Base-by-base conservation (phyloP, 495 filamentous ascomycete species). In the Bryoglossum gracile region DNA sequence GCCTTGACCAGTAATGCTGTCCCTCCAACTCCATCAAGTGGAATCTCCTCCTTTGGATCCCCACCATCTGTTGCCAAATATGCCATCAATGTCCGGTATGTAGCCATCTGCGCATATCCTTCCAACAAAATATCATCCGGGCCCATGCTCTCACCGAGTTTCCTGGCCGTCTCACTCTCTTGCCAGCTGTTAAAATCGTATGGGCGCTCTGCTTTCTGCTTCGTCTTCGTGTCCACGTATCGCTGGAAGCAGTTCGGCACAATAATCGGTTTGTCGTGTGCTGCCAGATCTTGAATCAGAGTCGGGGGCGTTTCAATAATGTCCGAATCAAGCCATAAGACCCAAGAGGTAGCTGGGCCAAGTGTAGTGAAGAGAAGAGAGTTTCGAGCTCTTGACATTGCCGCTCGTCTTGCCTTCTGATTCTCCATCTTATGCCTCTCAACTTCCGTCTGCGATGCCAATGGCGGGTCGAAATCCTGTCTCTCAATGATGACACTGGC, bases 111-210 rank as follows among this genome's bases (percentile, higher is more conserved):
- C 4, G 73, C 74, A 62, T 98, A 98, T 3, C 92, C 92, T 64
- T 98, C 92, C 3, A 97, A 66, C 17, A 98, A 72, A 55, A 98
- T 94, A 39, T 98, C 92, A 50, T 97, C 92, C 5, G 62, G 64
- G 0, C 74, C 86, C 89, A 98, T 94, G 50, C 77, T 77, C 4
- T 74, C 68, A 2, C 77, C 92, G 44, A 98, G 67, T 4, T 80
- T 70, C 57, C 82, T 76, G 8, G 92, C 94, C 3, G 72, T 79
- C 6, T 78, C 70, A 57, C 84, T 90, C 60, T 98, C 92, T 52
- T 88, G 77, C 92, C 94, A 98, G 49, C 84, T 90, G 64, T 98
- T 98, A 74, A 84, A 98, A 65, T 98, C 92, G 64, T 98, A 98
- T 0, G 89, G 84, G 6, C 92, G 80, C 50, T 86, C 76, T 46